Evolutionary conservation across 2,329 filamentous ascomycete genomes (phyloP), one percentile per base, ranked within the genome.

Genomic region (Colletotrichum sp.): DNA sequence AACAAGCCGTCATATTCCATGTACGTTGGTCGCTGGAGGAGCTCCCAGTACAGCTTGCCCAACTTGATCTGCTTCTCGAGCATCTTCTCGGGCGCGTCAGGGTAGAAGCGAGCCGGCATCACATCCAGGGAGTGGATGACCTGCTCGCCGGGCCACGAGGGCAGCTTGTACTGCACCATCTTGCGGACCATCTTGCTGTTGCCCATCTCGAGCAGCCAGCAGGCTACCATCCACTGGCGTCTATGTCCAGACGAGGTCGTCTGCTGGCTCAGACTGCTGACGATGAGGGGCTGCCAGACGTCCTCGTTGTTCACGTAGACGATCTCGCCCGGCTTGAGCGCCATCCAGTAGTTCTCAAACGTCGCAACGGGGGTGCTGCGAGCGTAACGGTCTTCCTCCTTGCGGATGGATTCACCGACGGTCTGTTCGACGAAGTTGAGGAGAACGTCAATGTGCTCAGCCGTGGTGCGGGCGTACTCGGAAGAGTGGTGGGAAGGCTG

Each of bases 21-120:
- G 75, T 88, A 88, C 0, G 82, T 84, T 1, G 87, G 87, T 12
- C 82, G 82, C 77, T 88, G 85, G 28, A 86, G 81, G 8, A 90
- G 83, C 18, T 88, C 85, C 88, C 88, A 90, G 80, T 85, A 87
- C n/a, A 83, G 64, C 79, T 82, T 86, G 10, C 88, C 88, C 13
- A 88, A 81, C 28, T 79, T 79, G 69, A 88, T 81, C 65, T 85
- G 84, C 78, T 83, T 84, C 75, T 85, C 80, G 7, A 80, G 80
- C 78, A 85, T 84, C 6, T 82, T 79, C 6, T 79, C 78, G 3
- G 85, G 77, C 30, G 84, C 80, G 5, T 86, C 85, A 1, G 79
- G 82, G 81, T 87, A 87, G 79, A 87, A 89, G 1, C 79, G 77
- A 7, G 83, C 86, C 2, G 88, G 88, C 34, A 90, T 82, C 10